phyloP scores from a whole-genome alignment of 306 rosid genomes.

The Neltuma alba region DNA sequence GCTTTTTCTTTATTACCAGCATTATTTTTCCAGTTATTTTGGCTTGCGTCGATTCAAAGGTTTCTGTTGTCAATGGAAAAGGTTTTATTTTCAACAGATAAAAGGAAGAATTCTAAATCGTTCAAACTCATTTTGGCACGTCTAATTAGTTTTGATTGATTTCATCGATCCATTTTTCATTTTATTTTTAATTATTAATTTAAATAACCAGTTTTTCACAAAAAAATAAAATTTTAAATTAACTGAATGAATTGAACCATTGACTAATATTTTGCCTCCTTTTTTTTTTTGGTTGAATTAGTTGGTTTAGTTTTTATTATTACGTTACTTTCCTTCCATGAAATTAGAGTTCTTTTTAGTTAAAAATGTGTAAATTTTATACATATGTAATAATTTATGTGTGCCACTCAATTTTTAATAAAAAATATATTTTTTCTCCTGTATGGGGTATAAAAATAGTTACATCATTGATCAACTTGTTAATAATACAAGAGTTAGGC shows the following conservation, averaged over 20 bases:
- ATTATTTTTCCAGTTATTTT: not conserved
- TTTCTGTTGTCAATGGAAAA: not conserved
- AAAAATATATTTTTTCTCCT: not conserved
- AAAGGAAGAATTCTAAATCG: not conserved
- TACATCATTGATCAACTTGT: not conserved
- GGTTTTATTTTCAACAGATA: not conserved
- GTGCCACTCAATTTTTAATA: not conserved
- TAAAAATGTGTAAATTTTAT: not conserved
- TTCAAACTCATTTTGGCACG: not conserved
- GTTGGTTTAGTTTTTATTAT: not conserved
- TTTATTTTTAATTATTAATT: not conserved
- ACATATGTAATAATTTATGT: not conserved
- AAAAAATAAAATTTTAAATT: too few relatives aligned
- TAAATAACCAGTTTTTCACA: not conserved
- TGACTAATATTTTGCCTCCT: not conserved
- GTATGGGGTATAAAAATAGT: not conserved
- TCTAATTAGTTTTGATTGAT: not conserved
- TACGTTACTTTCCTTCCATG: not conserved
- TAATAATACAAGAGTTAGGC: too few relatives aligned
- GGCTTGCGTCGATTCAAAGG: not conserved
- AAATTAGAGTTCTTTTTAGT: not conserved
- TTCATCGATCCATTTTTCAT: not conserved
- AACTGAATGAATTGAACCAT: too few relatives aligned
- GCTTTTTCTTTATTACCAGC: not conserved
- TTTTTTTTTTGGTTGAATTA: not conserved